These are phyloP conservation scores for Globisporangium splendens DNA, from an alignment of 352 stramenopile species.

Conservation along the genomic window DNA sequence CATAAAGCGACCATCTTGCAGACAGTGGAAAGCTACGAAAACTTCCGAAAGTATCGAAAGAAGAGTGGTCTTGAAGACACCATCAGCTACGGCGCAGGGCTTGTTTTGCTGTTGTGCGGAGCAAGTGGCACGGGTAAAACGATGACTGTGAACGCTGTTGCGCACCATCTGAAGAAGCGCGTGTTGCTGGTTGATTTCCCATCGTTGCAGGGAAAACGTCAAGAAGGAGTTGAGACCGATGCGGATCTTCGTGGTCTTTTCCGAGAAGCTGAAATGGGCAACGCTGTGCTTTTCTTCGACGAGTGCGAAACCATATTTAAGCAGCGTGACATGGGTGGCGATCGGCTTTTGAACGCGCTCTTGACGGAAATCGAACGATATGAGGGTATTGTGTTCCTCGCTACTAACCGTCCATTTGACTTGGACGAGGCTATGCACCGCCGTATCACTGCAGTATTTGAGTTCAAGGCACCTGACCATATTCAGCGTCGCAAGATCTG, in stretches of 20 bases:
- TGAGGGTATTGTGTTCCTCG: conserved; percentile 87
- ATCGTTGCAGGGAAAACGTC: conserved; percentile 75
- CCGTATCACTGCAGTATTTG: conserved; percentile 85
- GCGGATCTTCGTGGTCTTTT: conserved; percentile 82
- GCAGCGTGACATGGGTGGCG: conserved; percentile 74
- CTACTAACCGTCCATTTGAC: conserved; percentile 86
- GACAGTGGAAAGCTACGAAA: conserved; percentile 82
- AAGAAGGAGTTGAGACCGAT: conserved; percentile 72
- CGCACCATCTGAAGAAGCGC: conserved; percentile 81
- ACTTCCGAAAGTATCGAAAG: conserved; percentile 75
- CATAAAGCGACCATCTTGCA: conserved; percentile 79
- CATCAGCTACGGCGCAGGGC: conserved; percentile 72
- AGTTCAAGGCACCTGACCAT: conserved; percentile 84
- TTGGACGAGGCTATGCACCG: conserved; percentile 89
- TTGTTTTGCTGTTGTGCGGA: conserved; percentile 79
- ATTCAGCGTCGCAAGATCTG: conserved; percentile 84
- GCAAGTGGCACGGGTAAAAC: conserved; percentile 89
- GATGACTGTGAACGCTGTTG: conserved; percentile 88
- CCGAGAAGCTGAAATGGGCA: conserved; percentile 87
- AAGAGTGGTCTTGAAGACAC: conserved; percentile 73
- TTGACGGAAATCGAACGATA: conserved; percentile 88
- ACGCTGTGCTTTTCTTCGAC: conserved; percentile 88
- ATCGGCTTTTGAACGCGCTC: conserved; percentile 78
- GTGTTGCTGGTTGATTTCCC: conserved; percentile 88
- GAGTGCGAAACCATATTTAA: conserved; percentile 89